Evolutionary conservation across 2,329 filamentous ascomycete species (phyloP).

Genomic region (Fusarium sp.): DNA sequence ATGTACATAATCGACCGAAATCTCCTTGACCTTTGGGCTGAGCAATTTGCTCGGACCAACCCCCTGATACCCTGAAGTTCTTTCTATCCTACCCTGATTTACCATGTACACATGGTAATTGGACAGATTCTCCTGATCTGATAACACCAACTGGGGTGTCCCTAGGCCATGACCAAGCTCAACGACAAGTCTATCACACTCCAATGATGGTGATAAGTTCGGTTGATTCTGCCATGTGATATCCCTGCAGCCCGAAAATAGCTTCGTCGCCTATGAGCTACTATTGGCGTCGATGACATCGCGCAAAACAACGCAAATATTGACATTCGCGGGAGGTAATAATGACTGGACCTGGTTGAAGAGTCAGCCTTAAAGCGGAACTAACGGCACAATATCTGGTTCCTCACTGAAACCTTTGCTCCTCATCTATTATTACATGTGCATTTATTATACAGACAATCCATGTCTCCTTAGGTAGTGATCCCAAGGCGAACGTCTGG

Average conservation of each 20-base stretch:
- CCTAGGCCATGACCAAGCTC: neutral
- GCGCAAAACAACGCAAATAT: neutral
- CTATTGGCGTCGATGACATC: neutral
- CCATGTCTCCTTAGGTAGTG: constrained; percentile 1
- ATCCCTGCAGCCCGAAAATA: constrained; percentile 1
- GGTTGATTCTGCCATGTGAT: constrained; percentile 1
- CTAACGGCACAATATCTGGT: neutral
- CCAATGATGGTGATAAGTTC: constrained; percentile 5
- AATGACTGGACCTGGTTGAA: neutral
- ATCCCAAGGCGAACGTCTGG: neutral
- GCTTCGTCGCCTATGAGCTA: neutral
- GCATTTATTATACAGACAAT: neutral
- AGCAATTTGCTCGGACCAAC: too few relatives aligned
- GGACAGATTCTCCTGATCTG: neutral
- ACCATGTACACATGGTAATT: neutral
- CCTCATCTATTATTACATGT: neutral
- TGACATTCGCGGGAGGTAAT: constrained; percentile 1
- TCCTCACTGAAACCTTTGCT: neutral
- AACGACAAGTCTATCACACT: neutral
- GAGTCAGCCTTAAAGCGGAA: constrained; percentile 3
- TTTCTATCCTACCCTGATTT: neutral
- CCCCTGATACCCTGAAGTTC: too few relatives aligned
- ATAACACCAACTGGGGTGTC: neutral
- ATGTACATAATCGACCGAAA: too few relatives aligned
- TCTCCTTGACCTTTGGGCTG: too few relatives aligned